These are phyloP conservation scores for Harrya chromipes DNA, from an alignment of 768 basidiomycete genomes.

Conservation along the genomic window DNA sequence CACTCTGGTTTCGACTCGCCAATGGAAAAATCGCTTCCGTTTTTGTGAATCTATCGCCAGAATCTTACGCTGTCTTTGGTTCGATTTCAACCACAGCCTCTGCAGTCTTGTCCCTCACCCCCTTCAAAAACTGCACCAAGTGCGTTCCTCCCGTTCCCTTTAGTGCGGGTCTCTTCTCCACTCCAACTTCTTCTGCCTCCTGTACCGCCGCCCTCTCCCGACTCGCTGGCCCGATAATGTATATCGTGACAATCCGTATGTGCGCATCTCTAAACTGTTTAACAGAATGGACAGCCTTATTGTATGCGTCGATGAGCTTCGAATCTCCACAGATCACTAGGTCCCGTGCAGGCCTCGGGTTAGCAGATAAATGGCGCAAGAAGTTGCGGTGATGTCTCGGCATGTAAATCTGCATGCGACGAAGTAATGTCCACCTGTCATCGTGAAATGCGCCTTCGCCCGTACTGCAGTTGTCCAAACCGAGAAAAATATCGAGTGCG, in stretches of 20 bases:
- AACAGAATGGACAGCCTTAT: constrained; percentile 58
- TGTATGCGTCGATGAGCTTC: constrained; percentile 53
- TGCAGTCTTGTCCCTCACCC: constrained; percentile 64
- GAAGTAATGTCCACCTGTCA: constrained; percentile 46
- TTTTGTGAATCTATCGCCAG: too few relatives aligned
- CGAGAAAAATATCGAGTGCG: constrained; percentile 68
- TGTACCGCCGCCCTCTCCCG: constrained; percentile 9
- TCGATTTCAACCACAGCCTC: constrained; percentile 33
- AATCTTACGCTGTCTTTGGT: too few relatives aligned
- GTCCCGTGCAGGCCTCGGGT: constrained; percentile 57
- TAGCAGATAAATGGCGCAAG: constrained; percentile 58
- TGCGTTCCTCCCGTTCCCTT: constrained; percentile 82
- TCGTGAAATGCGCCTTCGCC: constrained; percentile 5
- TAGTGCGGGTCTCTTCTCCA: constrained; percentile 30
- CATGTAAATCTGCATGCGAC: constrained; percentile 81
- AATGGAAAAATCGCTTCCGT: too few relatives aligned
- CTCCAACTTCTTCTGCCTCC: constrained; percentile 7
- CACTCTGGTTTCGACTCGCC: too few relatives aligned
- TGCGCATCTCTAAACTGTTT: constrained; percentile 76
- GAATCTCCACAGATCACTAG: constrained; percentile 40
- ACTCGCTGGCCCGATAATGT: constrained; percentile 69
- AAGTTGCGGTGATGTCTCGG: constrained; percentile 79
- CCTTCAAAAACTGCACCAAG: constrained; percentile 72
- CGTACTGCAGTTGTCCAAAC: constrained; percentile 49
- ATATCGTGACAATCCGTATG: constrained; percentile 69